Evolutionary conservation across 257 asterid species (phyloP), one percentile per base, ranked within the genome.

Genomic region (Gardenia jasminoides): DNA sequence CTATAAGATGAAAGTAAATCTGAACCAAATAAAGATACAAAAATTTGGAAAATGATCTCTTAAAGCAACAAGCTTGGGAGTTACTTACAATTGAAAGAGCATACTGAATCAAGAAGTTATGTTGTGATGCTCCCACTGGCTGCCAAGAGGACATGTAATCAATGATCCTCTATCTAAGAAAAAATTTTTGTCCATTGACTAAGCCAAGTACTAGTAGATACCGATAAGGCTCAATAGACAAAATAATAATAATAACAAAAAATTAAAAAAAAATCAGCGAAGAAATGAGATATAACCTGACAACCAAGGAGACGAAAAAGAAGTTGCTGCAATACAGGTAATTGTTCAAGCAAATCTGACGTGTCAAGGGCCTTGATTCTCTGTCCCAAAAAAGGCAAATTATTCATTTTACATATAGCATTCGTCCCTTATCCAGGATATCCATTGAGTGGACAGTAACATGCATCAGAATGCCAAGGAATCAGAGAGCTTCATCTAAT

Each of bases 271-370:
- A 36, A 36, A n/a, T n/a, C 41, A 36, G 41, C 41, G 4, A 58
- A 56, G 19, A 62, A 64, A 65, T 52, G 41, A 72, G 43, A 70
- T 71, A 73, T 74, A 78, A 90, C 98, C 98, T 89, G 87, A 62
- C 96, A 93, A 80, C 78, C 83, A 50, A 93, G 90, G 41, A 93
- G 96, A 78, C 96, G 98, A 36, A 84, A 88, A 81, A 93, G 97
- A 83, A 91, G 93, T 50, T 85, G 86, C 79, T 93, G 97, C 88
- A 93, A 43, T 72, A 87, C 80, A 72, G 96, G 92, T 81, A 93
- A 80, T 6, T 85, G 95, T 78, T 88, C 91, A 16, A 93, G 90
- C 87, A 93, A 84, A 56, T 85, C 83, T 62, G 91, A 81, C 58
- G 86, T 82, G 76, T 83, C 91, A 68, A 91, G 84, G 74, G 78